Evolutionary conservation across 2,329 filamentous ascomycete genomes (phyloP).

Genomic region (Byssoonygena ceratinophila): DNA sequence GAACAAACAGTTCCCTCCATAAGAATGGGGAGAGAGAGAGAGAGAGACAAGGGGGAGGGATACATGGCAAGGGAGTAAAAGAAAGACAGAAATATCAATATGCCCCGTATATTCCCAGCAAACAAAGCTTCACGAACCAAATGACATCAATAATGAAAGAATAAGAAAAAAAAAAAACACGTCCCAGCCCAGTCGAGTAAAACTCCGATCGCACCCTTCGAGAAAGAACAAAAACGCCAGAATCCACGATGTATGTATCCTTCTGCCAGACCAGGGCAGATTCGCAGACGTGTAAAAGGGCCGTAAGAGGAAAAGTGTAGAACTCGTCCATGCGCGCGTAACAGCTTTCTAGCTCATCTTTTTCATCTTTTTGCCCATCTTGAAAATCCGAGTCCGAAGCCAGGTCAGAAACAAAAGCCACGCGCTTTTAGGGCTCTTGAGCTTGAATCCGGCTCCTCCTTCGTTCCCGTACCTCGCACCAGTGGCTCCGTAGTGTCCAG

Average conservation of each 20-base stretch:
- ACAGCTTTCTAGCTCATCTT: slow-evolving; percentile 4
- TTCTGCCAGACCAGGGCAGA: slow-evolving; percentile 5
- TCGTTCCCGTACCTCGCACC: neutral
- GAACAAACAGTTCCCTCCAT: neutral
- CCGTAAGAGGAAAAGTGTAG: slow-evolving; percentile 1
- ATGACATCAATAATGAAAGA: neutral
- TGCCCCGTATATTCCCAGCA: slow-evolving; percentile 13
- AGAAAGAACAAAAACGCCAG: neutral
- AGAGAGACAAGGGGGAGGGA: neutral
- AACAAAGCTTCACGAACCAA: neutral
- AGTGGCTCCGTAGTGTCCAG: neutral
- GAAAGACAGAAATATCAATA: slow-evolving; percentile 2
- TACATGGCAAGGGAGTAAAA: slow-evolving; percentile 12
- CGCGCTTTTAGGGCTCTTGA: slow-evolving; percentile 22
- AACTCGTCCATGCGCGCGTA: neutral
- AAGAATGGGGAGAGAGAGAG: neutral
- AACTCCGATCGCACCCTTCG: slow-evolving; percentile 2
- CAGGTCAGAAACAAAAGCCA: slow-evolving; percentile 49
- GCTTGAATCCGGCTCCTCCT: slow-evolving; percentile 15
- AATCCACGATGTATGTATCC: neutral
- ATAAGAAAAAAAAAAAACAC: neutral
- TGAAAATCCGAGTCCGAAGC: slow-evolving; percentile 46
- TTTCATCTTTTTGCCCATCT: slow-evolving; percentile 34
- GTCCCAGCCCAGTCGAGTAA: neutral
- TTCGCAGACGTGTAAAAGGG: neutral